phyloP scores from a whole-genome alignment of 139 green algal species.

The Chlorella vulgaris region DNA sequence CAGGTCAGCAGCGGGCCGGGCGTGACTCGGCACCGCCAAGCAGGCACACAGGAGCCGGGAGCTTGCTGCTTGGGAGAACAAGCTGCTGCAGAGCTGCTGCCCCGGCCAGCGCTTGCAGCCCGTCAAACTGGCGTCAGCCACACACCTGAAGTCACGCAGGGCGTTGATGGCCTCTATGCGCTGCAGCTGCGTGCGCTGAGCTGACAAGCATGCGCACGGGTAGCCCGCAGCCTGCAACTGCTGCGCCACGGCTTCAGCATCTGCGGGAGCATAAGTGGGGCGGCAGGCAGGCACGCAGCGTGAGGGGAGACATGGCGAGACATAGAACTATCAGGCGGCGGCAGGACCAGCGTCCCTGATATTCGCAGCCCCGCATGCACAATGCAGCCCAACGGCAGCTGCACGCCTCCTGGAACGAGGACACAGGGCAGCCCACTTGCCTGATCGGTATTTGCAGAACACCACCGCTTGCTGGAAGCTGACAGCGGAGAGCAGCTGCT shows the following conservation, averaged over 20 bases:
- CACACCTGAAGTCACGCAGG: constrained; percentile 61
- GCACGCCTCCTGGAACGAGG: no score
- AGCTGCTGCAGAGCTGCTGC: not conserved
- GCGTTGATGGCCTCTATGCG: constrained; percentile 64
- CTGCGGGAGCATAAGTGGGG: constrained; percentile 39
- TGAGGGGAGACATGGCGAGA: no score
- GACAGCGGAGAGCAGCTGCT: constrained; percentile 35
- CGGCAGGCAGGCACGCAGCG: no score
- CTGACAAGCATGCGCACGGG: constrained; percentile 69
- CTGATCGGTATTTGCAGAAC: constrained; percentile 71
- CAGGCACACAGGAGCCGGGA: no score
- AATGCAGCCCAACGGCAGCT: no score
- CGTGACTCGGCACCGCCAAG: no score
- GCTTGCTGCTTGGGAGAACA: no score
- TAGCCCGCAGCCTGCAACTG: constrained; percentile 62
- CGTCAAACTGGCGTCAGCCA: not conserved
- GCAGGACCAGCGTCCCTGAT: not conserved
- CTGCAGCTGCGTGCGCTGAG: constrained; percentile 59
- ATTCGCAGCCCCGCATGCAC: no score
- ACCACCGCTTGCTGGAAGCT: constrained; percentile 81
- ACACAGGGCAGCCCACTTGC: not conserved
- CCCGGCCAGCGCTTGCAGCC: not conserved
- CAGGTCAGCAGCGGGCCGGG: no score
- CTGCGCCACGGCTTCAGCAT: constrained; percentile 62
- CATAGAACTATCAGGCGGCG: not conserved